Percentiles rank a stretch among this genome's conserved stretches.
Conservation (phyloP, 352 stramenopile species). For the Globisporangium recalcitrans region DNA sequence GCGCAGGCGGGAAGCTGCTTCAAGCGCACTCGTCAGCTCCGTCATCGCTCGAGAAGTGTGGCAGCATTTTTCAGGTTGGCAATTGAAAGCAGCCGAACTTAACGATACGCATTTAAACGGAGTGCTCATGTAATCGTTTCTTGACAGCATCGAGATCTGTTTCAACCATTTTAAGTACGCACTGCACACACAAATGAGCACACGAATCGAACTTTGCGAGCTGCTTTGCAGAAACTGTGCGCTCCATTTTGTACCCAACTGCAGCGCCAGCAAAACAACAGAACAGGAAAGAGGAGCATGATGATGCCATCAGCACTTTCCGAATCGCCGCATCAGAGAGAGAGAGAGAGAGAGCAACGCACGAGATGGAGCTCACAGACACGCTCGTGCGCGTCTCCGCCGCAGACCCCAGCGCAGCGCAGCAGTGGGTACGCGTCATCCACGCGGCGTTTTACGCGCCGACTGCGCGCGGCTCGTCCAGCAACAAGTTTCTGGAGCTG, state of each 20-base stretch:
- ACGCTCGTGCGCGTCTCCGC: conserved; percentile 5
- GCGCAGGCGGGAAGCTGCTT: conserved; percentile 3
- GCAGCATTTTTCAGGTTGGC: too few relatives aligned
- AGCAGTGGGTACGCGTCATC: conserved; percentile 23
- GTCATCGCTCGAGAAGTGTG: neutral
- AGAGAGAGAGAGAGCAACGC: neutral
- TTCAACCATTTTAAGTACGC: neutral
- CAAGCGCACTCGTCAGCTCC: conserved; percentile 4
- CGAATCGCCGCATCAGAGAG: neutral
- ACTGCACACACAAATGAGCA: neutral
- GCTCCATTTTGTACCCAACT: conserved; percentile 5
- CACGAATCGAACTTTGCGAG: neutral
- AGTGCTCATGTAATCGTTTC: neutral
- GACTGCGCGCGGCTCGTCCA: conserved; percentile 10
- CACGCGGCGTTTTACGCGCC: conserved; percentile 29
- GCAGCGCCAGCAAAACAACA: too few relatives aligned
- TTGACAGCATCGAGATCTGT: too few relatives aligned
- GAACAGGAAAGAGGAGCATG: neutral
- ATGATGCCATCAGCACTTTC: neutral
- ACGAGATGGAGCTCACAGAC: conserved; percentile 4
- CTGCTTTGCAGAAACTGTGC: neutral
- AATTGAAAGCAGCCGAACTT: too few relatives aligned
- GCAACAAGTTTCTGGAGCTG: conserved; percentile 52
- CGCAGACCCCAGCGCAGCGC: neutral
- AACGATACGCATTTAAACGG: neutral